Conservation (phyloP, 495 filamentous ascomycete genomes). For the Neurospora tetrasperma region DNA sequence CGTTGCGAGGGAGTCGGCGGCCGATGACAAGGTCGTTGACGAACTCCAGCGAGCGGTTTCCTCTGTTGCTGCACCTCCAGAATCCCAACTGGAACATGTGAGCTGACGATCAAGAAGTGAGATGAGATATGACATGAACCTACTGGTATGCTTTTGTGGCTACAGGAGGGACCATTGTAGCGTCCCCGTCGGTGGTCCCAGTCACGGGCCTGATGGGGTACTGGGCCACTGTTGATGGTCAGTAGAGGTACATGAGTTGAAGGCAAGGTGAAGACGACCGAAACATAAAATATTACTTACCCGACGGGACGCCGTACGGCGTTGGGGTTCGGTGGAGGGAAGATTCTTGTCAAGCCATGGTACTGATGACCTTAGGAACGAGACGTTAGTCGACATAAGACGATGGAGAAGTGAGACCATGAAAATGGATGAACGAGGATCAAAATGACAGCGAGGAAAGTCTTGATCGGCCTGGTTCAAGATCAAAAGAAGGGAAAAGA, state of each 20-base stretch:
- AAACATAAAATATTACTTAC: background rate
- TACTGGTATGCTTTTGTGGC: constrained; percentile 27
- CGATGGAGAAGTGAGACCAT: background rate
- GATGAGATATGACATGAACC: background rate
- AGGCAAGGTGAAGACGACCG: background rate
- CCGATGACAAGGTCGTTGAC: too few species aligned
- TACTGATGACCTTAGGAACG: background rate
- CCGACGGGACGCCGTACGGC: background rate
- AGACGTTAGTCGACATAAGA: background rate
- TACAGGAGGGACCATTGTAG: constrained; percentile 23
- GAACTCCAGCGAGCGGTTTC: too few species aligned
- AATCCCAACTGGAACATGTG: background rate
- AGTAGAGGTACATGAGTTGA: background rate
- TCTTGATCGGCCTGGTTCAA: background rate
- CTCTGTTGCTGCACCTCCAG: too few species aligned
- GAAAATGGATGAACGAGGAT: background rate
- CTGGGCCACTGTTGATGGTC: background rate
- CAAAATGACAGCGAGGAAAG: background rate
- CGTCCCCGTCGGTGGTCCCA: background rate
- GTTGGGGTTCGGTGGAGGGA: too few species aligned
- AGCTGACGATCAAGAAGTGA: background rate
- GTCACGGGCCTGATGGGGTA: background rate
- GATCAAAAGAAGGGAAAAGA: background rate
- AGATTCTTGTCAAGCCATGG: too few species aligned
- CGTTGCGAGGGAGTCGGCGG: too few species aligned